Evolutionary conservation across 805 yeast species (phyloP), one percentile per base, ranked within the genome.

Genomic region (Pichia nakasei): DNA sequence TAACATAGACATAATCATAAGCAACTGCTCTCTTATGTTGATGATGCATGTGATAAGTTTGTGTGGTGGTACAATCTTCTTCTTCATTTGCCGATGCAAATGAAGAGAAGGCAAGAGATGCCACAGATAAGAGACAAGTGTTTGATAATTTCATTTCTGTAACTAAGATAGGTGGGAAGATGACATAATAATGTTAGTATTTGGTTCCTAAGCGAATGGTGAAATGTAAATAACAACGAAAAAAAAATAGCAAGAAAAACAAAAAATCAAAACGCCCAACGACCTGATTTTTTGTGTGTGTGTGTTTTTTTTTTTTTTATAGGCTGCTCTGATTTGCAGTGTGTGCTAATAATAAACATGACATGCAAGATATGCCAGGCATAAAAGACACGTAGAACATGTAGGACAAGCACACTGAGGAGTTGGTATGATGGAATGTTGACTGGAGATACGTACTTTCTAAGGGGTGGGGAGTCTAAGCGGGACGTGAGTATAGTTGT

Each of bases 1-100:
- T 74, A 52, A 75, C 74, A 58, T 76, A 73, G 31, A 64, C 65
- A 42, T 66, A 66, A 42, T 65, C 67, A 41, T 67, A 63, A 22
- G 69, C 82, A 50, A 71, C 73, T 38, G 75, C 80, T 67, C 78
- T 73, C 63, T 69, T 77, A 63, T 72, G 80, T 60, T 66, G 75
- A 66, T 73, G 81, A 67, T 80, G 83, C 46, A 70, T 70, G 66
- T 79, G 85, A 57, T 63, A 60, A 22, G 52, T 21, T 27, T 43
- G 59, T 15, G 55, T 61, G 56, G 69, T 64, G 45, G 72, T 64
- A 50, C 73, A 70, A 17, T 62, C 58, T 31, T 59, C 52, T 22
- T 66, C 66, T 17, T 64, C 64, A 48, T 75, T 76, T 37, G 61
- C 47, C 35, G 66, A 69, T 26, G 52, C 52, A 15, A 29, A 8